Evolutionary conservation across 768 basidiomycete genomes (phyloP).

Genomic region (Boletus reticuloceps): DNA sequence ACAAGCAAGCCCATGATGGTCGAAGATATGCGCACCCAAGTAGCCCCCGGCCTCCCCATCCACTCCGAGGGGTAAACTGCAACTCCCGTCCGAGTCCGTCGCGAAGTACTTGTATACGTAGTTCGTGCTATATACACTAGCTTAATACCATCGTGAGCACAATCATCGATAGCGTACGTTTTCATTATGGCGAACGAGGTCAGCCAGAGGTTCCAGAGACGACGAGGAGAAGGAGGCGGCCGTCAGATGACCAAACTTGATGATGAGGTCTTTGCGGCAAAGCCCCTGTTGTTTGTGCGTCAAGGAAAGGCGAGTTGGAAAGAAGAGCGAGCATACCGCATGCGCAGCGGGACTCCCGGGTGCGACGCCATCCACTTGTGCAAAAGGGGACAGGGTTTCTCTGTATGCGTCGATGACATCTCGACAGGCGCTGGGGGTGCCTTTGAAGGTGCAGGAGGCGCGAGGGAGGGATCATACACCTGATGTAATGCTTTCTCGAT

Average conservation of each 20-base stretch:
- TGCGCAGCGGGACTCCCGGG: conserved; percentile 78
- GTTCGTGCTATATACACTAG: conserved; percentile 44
- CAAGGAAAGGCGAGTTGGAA: not conserved
- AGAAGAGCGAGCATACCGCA: conserved; percentile 53
- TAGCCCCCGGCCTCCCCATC: conserved; percentile 87
- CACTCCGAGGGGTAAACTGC: conserved; percentile 62
- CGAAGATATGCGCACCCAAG: conserved; percentile 58
- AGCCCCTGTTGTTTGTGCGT: conserved; percentile 45
- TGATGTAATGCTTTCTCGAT: conserved; percentile 67
- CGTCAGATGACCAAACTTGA: conserved; percentile 70
- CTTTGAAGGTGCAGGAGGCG: not conserved
- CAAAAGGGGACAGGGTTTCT: conserved; percentile 52
- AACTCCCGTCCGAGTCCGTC: conserved; percentile 45
- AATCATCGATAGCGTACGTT: conserved; percentile 49
- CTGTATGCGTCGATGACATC: conserved; percentile 15
- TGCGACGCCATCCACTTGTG: conserved; percentile 78
- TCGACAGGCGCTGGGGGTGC: conserved; percentile 20
- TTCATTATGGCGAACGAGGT: conserved; percentile 74
- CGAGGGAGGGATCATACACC: conserved; percentile 54
- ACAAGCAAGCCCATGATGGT: not conserved
- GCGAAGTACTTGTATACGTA: conserved; percentile 59
- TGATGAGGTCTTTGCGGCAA: conserved; percentile 67
- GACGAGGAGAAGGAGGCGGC: conserved; percentile 47
- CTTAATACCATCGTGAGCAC: not conserved
- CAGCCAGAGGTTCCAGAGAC: conserved; percentile 68